Percentiles rank a stretch among this genome's conserved stretches.
phyloP scores from a whole-genome alignment of 257 asterid species.

The Penstemon barbatus region DNA sequence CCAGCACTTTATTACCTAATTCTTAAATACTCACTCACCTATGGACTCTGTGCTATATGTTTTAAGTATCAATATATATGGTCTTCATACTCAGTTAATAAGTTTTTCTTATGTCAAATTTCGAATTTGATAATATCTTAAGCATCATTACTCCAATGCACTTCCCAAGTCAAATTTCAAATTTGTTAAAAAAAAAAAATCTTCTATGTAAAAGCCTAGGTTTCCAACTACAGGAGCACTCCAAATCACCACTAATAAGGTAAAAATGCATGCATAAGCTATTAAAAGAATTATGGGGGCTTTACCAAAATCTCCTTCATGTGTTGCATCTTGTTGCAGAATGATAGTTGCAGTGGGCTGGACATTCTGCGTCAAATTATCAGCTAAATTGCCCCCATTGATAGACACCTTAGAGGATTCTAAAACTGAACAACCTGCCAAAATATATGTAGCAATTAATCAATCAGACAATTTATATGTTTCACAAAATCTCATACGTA shows the following conservation, averaged over 20 bases:
- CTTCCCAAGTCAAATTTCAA: background rate
- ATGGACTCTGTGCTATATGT: background rate
- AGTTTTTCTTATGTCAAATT: background rate
- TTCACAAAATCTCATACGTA: too few relatives aligned
- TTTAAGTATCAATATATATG: background rate
- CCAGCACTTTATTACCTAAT: background rate
- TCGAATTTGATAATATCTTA: background rate
- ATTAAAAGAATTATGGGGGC: background rate
- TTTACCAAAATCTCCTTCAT: conserved; percentile 45
- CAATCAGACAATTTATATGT: background rate
- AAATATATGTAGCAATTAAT: background rate
- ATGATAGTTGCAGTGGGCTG: conserved; percentile 25
- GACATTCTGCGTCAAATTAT: conserved; percentile 26
- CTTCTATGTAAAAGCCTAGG: background rate
- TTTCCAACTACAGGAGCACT: conserved; percentile 12
- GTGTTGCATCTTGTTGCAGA: conserved; percentile 31
- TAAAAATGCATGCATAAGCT: background rate
- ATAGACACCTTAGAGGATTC: conserved; percentile 28
- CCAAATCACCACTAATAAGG: background rate
- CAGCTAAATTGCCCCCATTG: conserved; percentile 26
- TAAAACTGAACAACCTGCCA: conserved; percentile 33
- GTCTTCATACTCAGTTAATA: background rate
- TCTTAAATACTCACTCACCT: background rate
- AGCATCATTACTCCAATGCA: background rate
- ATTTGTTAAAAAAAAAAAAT: background rate